Evolutionary conservation across 2,329 filamentous ascomycete species (phyloP), one percentile per base, ranked within the genome.

Genomic region (Dactylella cylindrospora): DNA sequence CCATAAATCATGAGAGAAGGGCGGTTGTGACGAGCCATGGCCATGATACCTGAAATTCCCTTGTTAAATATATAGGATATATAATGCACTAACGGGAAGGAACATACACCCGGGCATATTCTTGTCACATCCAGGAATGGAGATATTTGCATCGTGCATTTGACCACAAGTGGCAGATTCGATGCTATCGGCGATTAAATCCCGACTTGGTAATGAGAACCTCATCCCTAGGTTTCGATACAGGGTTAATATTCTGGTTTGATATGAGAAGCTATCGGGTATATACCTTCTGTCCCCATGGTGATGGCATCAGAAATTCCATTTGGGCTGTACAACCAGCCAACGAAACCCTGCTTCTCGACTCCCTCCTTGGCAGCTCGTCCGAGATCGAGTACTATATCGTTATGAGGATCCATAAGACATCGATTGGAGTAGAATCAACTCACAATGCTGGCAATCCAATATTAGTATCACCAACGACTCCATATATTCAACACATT

Each of bases 81-180:
- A 20, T 17, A 13, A n/a, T 44, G 8, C 53, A 39, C 13, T 40
- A 49, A 57, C 40, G 45, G 25, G 31, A 38, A 36, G 4, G n/a
- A 12, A 46, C 55, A 28, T 66, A 68, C 68, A 69, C 32, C 90
- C 90, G 0, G 90, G 90, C 91, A 96, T 96, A 73, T 96, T 96
- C 80, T 96, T 96, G 76, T 96, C 90, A 72, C 90, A 96, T 8
- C 90, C 90, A 0, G 91, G 90, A 68, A 96, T 91, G 23, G 88
- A 84, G 72, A 96, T 90, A 73, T 90, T 94, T 57, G 90, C 91
- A 72, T 96, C 91, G 73, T 96, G 89, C 68, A 86, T 86, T 72
- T 96, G 90, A 3, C 88, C 91, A 72, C 86, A 91, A 1, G 90
- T 96, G 31, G 66, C 67, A 25, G 51, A 65, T 76, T 97, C 91